A percentile compares a stretch with the other conserved stretches of the same genome.
These are phyloP conservation scores for Dentipellis fragilis DNA, from an alignment of 768 basidiomycete species.

Conservation along the genomic window DNA sequence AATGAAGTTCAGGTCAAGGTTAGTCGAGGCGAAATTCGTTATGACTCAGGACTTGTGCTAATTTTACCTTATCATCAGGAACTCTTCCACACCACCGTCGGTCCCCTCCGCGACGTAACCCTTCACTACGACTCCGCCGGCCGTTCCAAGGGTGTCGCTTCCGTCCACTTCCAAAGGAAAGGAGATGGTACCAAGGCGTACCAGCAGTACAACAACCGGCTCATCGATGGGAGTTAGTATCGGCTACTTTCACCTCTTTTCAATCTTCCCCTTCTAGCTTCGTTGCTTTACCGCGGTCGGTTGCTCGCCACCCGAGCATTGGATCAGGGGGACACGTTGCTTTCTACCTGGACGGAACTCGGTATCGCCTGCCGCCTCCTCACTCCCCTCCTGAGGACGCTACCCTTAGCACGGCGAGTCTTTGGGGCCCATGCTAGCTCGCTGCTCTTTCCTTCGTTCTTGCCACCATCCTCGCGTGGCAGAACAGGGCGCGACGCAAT, in stretches of 20 bases:
- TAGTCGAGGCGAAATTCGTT: slow-evolving; percentile 15
- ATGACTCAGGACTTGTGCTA: background rate
- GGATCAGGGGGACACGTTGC: slow-evolving; percentile 1
- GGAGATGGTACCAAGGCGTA: slow-evolving; percentile 91
- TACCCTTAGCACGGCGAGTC: background rate
- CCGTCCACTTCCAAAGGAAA: slow-evolving; percentile 74
- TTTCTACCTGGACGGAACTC: background rate
- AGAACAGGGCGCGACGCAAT: background rate
- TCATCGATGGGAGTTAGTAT: slow-evolving; percentile 99
- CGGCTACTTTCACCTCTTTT: slow-evolving; percentile 31
- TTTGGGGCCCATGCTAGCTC: background rate
- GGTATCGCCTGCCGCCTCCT: background rate
- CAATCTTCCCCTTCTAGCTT: slow-evolving; percentile 21
- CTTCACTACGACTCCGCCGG: slow-evolving; percentile 80
- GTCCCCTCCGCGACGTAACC: slow-evolving; percentile 73
- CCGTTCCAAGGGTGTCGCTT: slow-evolving; percentile 84
- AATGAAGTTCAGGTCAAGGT: slow-evolving; percentile 93
- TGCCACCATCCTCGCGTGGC: background rate
- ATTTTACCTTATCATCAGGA: slow-evolving; percentile 44
- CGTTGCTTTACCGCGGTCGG: slow-evolving; percentile 9
- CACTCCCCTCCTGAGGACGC: background rate
- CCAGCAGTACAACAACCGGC: slow-evolving; percentile 92
- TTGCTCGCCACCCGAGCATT: background rate
- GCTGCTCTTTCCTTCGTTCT: background rate
- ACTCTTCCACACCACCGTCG: slow-evolving; percentile 84